Conservation (phyloP, 2,329 filamentous ascomycete genomes). For the Xylariaceae sp. region DNA sequence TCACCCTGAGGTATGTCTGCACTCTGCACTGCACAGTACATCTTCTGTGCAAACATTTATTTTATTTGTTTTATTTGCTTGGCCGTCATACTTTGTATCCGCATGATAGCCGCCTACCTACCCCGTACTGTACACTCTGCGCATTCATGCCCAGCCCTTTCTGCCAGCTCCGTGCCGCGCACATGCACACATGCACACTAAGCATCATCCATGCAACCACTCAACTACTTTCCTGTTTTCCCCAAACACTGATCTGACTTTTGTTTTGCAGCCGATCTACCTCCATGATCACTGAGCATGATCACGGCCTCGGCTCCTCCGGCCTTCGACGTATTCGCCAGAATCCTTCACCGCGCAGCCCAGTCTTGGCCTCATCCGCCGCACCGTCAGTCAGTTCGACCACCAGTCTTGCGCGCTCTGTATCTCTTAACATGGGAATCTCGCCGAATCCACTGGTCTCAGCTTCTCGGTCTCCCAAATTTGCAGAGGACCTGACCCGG, state of each 20-base stretch:
- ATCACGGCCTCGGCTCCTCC: constrained; percentile 78
- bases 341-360: constrained; percentile 61
- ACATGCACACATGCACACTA: constrained; percentile 2
- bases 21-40: neutral
- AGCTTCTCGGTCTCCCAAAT: constrained; percentile 67
- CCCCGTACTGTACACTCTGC: constrained; percentile 9
- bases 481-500: constrained; percentile 81
- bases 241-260: constrained; percentile 25
- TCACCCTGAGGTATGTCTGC: constrained; percentile 63
- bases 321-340: constrained; percentile 92
- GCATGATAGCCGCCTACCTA: neutral
- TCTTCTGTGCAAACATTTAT: neutral
- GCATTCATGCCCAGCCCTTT: constrained; percentile 11
- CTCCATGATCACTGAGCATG: constrained; percentile 76
- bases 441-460: constrained; percentile 53
- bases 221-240: constrained; percentile 12
- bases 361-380: constrained; percentile 60
- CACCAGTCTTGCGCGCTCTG: constrained; percentile 56
- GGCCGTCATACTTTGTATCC: neutral
- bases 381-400: constrained; percentile 58
- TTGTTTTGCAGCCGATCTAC: constrained; percentile 51
- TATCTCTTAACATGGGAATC: constrained; percentile 64
- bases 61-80: no score
- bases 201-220: neutral
- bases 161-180: constrained; percentile 6